Base-by-base conservation (phyloP, 1,139 yeast species). In the Pichia inconspicua region DNA sequence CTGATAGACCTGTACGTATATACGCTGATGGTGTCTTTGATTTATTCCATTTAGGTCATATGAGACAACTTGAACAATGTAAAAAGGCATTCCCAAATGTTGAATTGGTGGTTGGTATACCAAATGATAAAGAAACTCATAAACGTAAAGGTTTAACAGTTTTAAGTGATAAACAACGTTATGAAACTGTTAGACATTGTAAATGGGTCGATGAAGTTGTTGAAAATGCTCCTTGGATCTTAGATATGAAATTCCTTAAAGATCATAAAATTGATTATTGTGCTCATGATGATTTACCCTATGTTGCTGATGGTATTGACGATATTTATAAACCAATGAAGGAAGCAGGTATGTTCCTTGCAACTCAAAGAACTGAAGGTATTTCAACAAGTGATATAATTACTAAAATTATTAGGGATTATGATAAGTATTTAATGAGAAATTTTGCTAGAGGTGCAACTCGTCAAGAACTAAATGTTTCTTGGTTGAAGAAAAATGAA, bases 1-100 rank as follows among this genome's bases (percentile, higher is more conserved):
- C 67, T 14, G 95, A 84, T 63, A 75, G 97, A 52, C 92, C 96
- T 1, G 81, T 92, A 37, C 76, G 98, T 53, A 78, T 92, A 25
- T 92, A 92, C 63, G 98, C 98, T 6, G 98, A 92, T 66, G 98
- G 98, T 44, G 97, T 92, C 25, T 92, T 92, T 71, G 98, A 92
- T 68, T 72, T 92, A 56, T 92, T 92, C 69, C 98, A 92, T 67
- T 68, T 92, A 62, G 98, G 98, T 25, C 98, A 92, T 65, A 92
- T 92, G 97, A 82, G 87, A 61, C 98, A 92, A 66, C 73, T 92
- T 60, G 97, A 92, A 64, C 98, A 92, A 69, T 90, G 97, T 56
- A 90, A 92, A 62, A 90, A 89, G 66, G 80, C 96, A n/a, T 80
- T 92, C 55, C 83, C 85, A 8, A 87, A 87, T 59, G 95, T 85